phyloP scores from a whole-genome alignment of 176 grass and related monocot species.

The Zea luxurians region DNA sequence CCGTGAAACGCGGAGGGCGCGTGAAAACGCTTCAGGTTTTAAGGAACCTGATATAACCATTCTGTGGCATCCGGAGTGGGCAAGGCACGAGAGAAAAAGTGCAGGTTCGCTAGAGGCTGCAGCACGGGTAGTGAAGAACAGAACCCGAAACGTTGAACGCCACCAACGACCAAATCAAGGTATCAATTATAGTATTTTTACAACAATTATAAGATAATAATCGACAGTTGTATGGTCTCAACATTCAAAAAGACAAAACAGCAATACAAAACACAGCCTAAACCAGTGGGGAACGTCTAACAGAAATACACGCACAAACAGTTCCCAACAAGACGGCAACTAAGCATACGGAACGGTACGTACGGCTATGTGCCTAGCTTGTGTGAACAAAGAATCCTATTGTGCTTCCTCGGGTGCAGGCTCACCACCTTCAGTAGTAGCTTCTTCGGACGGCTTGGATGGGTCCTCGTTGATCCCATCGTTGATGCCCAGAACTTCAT shows the following conservation, averaged over 20 bases:
- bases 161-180: background rate
- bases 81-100: too few relatives aligned
- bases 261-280: background rate
- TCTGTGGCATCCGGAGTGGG: too few relatives aligned
- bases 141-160: background rate
- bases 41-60: too few relatives aligned
- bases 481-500: slow-evolving; percentile 69
- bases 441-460: slow-evolving; percentile 44
- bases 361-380: slow-evolving; percentile 16
- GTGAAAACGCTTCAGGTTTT: too few relatives aligned
- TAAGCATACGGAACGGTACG: slow-evolving; percentile 10
- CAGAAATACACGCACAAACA: slow-evolving; percentile 21
- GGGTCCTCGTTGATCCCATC: slow-evolving; percentile 56
- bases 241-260: slow-evolving; percentile 10
- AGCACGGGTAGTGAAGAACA: background rate
- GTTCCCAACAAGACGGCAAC: slow-evolving; percentile 5
- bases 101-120: background rate
- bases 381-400: slow-evolving; percentile 31
- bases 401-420: slow-evolving; percentile 20
- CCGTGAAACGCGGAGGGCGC: too few relatives aligned
- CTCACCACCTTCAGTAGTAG: slow-evolving; percentile 36
- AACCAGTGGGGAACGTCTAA: background rate
- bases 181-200: background rate
- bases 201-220: background rate
- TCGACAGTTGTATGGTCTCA: background rate